Conservation (phyloP, 2,329 filamentous ascomycete genomes). For the Nemania sp. region DNA sequence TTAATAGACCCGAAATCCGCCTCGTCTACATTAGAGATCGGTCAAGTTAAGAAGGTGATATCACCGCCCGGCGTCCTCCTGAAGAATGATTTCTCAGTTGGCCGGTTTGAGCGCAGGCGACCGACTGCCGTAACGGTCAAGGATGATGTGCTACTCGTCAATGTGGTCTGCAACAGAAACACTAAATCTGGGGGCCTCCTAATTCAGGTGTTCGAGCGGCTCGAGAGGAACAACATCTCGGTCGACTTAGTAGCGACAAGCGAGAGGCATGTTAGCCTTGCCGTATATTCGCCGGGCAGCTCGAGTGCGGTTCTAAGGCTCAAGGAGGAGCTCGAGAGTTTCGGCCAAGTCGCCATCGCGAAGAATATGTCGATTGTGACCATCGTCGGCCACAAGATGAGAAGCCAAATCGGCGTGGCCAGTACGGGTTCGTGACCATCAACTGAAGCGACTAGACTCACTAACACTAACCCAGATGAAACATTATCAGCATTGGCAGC, state of each 20-base stretch:
- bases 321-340: constrained; percentile 47
- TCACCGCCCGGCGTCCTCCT: constrained; percentile 48
- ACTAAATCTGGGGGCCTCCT: constrained; percentile 49
- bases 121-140: constrained; percentile 50
- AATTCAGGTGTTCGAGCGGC: constrained; percentile 47
- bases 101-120: constrained; percentile 45
- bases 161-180: constrained; percentile 49
- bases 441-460: background rate
- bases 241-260: constrained; percentile 50
- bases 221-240: constrained; percentile 47
- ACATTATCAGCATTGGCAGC: constrained; percentile 47
- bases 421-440: constrained; percentile 41
- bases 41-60: constrained; percentile 33
- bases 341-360: constrained; percentile 46
- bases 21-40: constrained; percentile 33
- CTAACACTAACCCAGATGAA: constrained; percentile 42
- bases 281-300: constrained; percentile 45
- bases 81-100: constrained; percentile 49
- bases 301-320: constrained; percentile 42
- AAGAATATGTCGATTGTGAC: constrained; percentile 49
- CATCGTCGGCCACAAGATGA: constrained; percentile 49
- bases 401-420: constrained; percentile 49
- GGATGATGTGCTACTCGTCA: constrained; percentile 48
- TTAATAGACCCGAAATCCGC: constrained; percentile 67
- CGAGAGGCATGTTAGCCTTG: constrained; percentile 49